Percentiles rank a stretch among this genome's conserved stretches.
These are phyloP conservation scores for Symbiodinium pilosum DNA, from an alignment of 73 alveolate genomes.

Conservation along the genomic window DNA sequence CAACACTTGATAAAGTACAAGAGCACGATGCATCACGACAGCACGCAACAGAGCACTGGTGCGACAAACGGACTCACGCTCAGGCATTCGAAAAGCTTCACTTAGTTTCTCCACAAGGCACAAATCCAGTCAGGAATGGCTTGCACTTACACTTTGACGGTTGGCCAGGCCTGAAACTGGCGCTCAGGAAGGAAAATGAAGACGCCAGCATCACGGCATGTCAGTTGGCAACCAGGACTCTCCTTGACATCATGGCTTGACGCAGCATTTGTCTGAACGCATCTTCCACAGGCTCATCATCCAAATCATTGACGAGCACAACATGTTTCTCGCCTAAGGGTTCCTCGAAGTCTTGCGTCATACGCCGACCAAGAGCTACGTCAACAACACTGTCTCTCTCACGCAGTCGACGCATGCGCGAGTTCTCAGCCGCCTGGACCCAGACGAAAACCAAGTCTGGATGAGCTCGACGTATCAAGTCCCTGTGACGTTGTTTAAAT, in stretches of 20 bases:
- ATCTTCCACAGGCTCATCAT: background rate
- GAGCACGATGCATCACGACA: too few relatives aligned
- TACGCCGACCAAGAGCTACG: background rate
- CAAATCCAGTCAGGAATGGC: too few relatives aligned
- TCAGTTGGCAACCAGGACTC: background rate
- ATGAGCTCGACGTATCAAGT: background rate
- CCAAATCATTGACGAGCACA: background rate
- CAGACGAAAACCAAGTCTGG: slow-evolving; percentile 41
- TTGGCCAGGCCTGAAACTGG: too few relatives aligned
- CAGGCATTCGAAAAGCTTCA: too few relatives aligned
- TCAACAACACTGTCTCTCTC: background rate
- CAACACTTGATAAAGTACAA: too few relatives aligned
- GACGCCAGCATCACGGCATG: too few relatives aligned
- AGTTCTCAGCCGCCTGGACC: slow-evolving; percentile 9
- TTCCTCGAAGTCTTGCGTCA: background rate
- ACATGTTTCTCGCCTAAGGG: background rate
- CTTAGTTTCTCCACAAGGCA: too few relatives aligned
- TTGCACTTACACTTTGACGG: too few relatives aligned
- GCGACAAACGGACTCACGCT: too few relatives aligned
- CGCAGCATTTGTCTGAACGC: background rate
- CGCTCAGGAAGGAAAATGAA: too few relatives aligned
- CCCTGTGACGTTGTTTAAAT: slow-evolving; percentile 18
- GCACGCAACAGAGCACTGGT: too few relatives aligned
- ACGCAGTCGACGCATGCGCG: background rate
- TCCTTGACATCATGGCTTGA: slow-evolving; percentile 9